Evolutionary conservation across 108 stramenopile species (phyloP).

Genomic region (Seminavis robusta): DNA sequence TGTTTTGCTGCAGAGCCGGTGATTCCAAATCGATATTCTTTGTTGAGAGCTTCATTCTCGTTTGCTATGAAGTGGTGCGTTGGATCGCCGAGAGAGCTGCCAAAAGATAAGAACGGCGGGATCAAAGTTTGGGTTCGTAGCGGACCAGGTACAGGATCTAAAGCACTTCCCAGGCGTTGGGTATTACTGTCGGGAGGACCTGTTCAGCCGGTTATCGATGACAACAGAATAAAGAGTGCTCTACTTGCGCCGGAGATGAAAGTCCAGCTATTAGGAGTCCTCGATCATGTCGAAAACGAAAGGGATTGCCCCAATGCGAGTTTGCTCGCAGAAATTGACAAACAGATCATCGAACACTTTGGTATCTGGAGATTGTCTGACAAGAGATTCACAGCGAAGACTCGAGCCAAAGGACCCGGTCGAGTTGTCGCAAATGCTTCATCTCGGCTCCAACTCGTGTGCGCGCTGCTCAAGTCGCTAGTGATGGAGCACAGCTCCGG

Average conservation of each 20-base stretch:
- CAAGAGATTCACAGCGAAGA: constrained; percentile 5
- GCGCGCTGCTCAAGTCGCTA: not conserved
- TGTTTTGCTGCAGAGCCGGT: constrained; percentile 2
- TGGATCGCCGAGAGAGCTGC: not conserved
- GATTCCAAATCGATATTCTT: not conserved
- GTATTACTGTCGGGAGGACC: not conserved
- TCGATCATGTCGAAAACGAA: constrained; percentile 9
- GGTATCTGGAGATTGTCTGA: constrained; percentile 6
- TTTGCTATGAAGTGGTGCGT: constrained; percentile 4
- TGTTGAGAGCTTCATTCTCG: constrained; percentile 4
- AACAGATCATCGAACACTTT: not conserved
- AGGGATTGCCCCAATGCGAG: constrained; percentile 2
- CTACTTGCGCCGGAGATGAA: constrained; percentile 4
- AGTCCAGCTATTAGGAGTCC: constrained; percentile 5
- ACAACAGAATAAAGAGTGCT: not conserved
- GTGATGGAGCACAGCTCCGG: not conserved
- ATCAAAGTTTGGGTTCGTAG: constrained; percentile 1
- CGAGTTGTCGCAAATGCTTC: constrained; percentile 2
- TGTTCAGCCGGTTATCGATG: constrained; percentile 5
- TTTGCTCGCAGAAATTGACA: not conserved
- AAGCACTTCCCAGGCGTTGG: constrained; percentile 9
- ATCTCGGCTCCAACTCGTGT: not conserved
- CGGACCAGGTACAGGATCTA: constrained; percentile 7
- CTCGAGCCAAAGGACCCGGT: not conserved
- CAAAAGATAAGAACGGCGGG: not conserved